These are phyloP conservation scores for Climacium dendroides DNA, from an alignment of 225 moss, liverwort and hornwort genomes.

Conservation along the genomic window DNA sequence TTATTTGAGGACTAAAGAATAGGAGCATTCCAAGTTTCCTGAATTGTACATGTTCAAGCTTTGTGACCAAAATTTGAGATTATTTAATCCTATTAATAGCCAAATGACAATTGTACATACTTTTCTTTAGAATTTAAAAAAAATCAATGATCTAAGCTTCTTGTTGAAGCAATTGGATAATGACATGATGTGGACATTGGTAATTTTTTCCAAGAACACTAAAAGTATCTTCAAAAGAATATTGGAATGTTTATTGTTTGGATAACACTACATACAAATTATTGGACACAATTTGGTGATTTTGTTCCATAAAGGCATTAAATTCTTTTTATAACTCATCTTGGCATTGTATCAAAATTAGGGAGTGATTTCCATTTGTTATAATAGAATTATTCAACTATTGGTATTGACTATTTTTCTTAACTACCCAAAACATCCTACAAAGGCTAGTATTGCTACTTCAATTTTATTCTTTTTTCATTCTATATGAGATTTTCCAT, in stretches of 20 bases:
- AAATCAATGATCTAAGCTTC: neutral
- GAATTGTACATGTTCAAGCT: neutral
- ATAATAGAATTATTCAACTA: neutral
- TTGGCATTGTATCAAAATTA: neutral
- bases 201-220: neutral
- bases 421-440: neutral
- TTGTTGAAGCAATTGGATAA: neutral
- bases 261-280: neutral
- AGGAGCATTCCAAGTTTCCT: neutral
- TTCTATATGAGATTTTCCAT: neutral
- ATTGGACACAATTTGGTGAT: neutral
- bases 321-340: neutral
- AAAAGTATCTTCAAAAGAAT: rapidly evolving
- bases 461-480: neutral
- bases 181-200: neutral
- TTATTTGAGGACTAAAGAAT: neutral
- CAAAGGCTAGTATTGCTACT: neutral
- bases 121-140: neutral
- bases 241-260: neutral
- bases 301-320: neutral
- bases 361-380: neutral
- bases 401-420: neutral
- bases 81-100: neutral
- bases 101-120: neutral
- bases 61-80: neutral